phyloP scores from a whole-genome alignment of 768 basidiomycete species.

The Rhodotorula diobovata region DNA sequence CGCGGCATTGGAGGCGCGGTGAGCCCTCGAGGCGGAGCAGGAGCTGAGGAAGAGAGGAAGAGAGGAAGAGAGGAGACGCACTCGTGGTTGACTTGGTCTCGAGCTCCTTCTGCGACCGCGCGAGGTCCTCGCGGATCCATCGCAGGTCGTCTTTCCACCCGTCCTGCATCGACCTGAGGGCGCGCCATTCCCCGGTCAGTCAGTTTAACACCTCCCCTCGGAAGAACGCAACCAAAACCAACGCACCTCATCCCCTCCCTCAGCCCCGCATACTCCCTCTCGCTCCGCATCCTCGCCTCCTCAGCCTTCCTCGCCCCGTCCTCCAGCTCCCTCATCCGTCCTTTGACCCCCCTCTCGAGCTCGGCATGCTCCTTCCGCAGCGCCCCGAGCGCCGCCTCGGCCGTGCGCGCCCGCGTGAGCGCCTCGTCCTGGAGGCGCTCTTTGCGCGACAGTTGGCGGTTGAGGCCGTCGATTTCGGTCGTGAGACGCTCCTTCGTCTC shows the following conservation, averaged over 20 bases:
- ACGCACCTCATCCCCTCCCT: slow-evolving; percentile 64
- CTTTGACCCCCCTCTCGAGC: slow-evolving; percentile 68
- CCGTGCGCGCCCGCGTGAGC: slow-evolving; percentile 77
- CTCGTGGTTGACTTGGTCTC: slow-evolving; percentile 53
- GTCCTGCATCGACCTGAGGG: slow-evolving; percentile 55
- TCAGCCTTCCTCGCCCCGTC: slow-evolving; percentile 4
- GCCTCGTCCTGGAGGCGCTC: slow-evolving; percentile 83
- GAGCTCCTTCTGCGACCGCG: slow-evolving; percentile 65
- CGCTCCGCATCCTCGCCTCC: slow-evolving; percentile 62
- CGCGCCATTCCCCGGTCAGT: no score
- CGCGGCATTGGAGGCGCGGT: no score
- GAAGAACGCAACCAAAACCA: no score
- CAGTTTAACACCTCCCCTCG: background rate
- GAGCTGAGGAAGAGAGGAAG: no score
- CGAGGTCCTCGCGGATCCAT: slow-evolving; percentile 67
- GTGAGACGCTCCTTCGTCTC: slow-evolving; percentile 76
- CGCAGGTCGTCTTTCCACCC: slow-evolving; percentile 72
- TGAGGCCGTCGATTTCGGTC: slow-evolving; percentile 79
- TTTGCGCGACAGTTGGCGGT: slow-evolving; percentile 80
- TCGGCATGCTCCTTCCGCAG: slow-evolving; percentile 69
- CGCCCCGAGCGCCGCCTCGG: slow-evolving; percentile 67
- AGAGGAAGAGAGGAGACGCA: background rate
- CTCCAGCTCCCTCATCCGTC: slow-evolving; percentile 65
- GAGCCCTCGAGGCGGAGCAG: no score
- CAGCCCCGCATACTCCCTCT: slow-evolving; percentile 74